These are phyloP conservation scores for Phlyctochytrium arcticum DNA, from an alignment of 192 early-diverging fungal species.

Conservation along the genomic window DNA sequence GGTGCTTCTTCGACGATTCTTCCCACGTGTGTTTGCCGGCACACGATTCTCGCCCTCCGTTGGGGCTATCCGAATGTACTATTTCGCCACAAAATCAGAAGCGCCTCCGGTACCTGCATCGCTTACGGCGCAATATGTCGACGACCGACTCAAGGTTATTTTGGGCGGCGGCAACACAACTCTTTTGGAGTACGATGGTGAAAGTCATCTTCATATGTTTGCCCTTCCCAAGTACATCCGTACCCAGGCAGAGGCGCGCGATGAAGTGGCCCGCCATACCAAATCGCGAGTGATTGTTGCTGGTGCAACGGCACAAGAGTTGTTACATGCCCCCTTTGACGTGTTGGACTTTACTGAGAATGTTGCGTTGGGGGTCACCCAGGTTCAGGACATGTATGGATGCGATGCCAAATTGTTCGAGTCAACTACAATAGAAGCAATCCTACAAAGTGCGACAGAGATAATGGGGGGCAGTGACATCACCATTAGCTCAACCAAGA, in stretches of 20 bases:
- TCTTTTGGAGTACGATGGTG: slow-evolving; percentile 21
- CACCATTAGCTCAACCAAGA: not conserved
- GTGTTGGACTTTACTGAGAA: not conserved
- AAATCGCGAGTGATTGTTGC: not conserved
- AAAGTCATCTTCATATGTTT: slow-evolving; percentile 14
- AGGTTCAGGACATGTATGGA: slow-evolving; percentile 9
- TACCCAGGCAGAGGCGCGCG: not conserved
- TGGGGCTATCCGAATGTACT: not conserved
- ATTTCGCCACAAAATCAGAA: slow-evolving; percentile 9
- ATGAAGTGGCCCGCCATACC: not conserved
- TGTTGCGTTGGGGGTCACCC: not conserved
- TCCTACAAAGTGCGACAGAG: not conserved
- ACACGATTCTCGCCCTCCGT: slow-evolving; percentile 1
- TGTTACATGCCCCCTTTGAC: slow-evolving; percentile 5
- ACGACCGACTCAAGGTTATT: not conserved
- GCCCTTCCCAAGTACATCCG: slow-evolving; percentile 4
- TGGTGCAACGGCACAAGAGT: not conserved
- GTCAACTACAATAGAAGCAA: not conserved
- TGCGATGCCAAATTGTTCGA: not conserved
- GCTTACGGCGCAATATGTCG: not conserved
- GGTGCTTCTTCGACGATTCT: not conserved
- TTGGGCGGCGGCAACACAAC: not conserved
- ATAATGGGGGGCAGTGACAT: not conserved
- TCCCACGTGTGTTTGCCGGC: slow-evolving; percentile 3
- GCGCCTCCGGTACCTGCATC: slow-evolving; percentile 9